A percentile compares a stretch with the other conserved stretches of the same genome.
Evolutionary conservation across 2,329 filamentous ascomycete genomes (phyloP).

Genomic region (Sclerotinia glacialis): DNA sequence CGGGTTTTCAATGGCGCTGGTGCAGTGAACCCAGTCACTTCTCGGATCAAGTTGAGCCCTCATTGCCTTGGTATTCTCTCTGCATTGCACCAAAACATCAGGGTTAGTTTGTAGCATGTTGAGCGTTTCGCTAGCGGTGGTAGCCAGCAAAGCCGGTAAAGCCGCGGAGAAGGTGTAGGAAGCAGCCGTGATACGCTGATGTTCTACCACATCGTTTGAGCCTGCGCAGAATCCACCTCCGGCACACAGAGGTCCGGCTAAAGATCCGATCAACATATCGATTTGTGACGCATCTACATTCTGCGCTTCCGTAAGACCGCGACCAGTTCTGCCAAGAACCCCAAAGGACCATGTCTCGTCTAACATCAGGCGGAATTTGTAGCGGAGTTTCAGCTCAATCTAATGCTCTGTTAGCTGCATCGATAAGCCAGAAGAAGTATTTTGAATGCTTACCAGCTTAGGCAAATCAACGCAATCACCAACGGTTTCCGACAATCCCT

Average conservation of each 20-base stretch:
- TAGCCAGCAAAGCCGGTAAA: slow-evolving; percentile 86
- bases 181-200: slow-evolving; percentile 88
- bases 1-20: slow-evolving; percentile 80
- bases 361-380: slow-evolving; percentile 96
- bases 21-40: slow-evolving; percentile 87
- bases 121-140: slow-evolving; percentile 91
- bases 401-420: slow-evolving; percentile 39
- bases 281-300: slow-evolving; percentile 91
- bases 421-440: background rate
- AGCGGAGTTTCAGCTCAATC: slow-evolving; percentile 90
- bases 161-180: slow-evolving; percentile 96
- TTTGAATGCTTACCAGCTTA: slow-evolving; percentile 61
- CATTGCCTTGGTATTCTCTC: slow-evolving; percentile 86
- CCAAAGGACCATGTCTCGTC: slow-evolving; percentile 99
- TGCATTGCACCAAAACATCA: slow-evolving; percentile 71
- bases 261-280: slow-evolving; percentile 94
- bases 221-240: slow-evolving; percentile 96
- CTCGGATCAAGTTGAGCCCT: slow-evolving; percentile 83
- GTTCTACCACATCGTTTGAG: slow-evolving; percentile 85
- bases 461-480: slow-evolving; percentile 84
- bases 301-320: slow-evolving; percentile 91
- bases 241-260: slow-evolving; percentile 84
- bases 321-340: slow-evolving; percentile 84
- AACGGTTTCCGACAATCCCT: slow-evolving; percentile 87
- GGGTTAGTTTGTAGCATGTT: slow-evolving; percentile 82